Evolutionary conservation across 495 filamentous ascomycete genomes (phyloP).

Genomic region (Lasiosphaeris hirsuta): DNA sequence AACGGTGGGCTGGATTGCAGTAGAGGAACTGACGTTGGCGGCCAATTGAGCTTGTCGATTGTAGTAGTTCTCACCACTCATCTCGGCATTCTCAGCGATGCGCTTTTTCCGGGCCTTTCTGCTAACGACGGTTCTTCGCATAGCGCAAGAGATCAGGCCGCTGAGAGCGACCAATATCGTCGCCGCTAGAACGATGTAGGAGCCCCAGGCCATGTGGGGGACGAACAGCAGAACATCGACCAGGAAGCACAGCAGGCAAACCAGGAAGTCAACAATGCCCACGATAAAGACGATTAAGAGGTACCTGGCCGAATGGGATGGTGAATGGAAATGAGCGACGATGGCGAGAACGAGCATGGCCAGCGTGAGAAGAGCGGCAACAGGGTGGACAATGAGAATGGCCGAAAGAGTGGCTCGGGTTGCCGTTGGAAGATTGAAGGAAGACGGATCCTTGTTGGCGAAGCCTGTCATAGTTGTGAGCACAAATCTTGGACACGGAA

Average conservation of each 20-base stretch:
- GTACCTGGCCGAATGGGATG: constrained; percentile 90
- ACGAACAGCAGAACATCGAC: constrained; percentile 96
- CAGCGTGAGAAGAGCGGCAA: constrained; percentile 82
- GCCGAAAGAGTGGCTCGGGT: constrained; percentile 83
- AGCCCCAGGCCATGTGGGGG: constrained; percentile 89
- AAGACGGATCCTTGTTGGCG: constrained; percentile 29
- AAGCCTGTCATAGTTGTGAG: constrained; percentile 9
- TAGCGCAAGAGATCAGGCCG: constrained; percentile 89
- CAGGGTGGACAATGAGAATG: constrained; percentile 87
- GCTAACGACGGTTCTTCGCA: constrained; percentile 89
- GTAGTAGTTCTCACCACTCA: constrained; percentile 92
- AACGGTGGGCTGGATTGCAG: constrained; percentile 51
- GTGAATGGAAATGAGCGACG: constrained; percentile 81
- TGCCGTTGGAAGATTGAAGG: constrained; percentile 70
- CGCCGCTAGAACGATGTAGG: constrained; percentile 89
- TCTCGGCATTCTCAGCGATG: constrained; percentile 89
- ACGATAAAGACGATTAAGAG: constrained; percentile 81
- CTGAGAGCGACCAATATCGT: constrained; percentile 82
- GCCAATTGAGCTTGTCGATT: constrained; percentile 61
- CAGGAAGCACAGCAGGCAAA: constrained; percentile 83
- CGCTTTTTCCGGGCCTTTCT: constrained; percentile 87
- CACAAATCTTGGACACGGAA: neutral
- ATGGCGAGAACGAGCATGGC: constrained; percentile 77
- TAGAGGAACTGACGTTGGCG: constrained; percentile 33
- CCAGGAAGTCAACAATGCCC: constrained; percentile 77